Evolutionary conservation across 441 rosid genomes (phyloP), one percentile per base, ranked within the genome.

Genomic region (Macaranga tanarius): DNA sequence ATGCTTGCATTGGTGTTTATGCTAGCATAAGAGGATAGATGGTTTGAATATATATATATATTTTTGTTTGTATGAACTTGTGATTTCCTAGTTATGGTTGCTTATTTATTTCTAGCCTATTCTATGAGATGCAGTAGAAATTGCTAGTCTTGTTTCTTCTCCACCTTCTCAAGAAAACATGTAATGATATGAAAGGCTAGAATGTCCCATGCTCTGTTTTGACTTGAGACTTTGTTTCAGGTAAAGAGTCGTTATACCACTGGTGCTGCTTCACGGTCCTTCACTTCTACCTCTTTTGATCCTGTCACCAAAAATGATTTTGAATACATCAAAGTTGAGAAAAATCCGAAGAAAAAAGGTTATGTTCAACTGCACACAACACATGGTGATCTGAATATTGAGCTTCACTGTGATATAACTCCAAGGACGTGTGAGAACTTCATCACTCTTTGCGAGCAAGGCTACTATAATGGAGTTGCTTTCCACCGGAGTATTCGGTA

Each of bases 261-360:
- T 12, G 96, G 98, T 71, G 97, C 99, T 80, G 96, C 98, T 58
- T 91, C 99, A 57, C 85, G 98, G 75, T 95, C 98, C 72, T 95
- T 92, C 79, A 95, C 99, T 74, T 95, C 97, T 76, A 90, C 93
- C 48, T 83, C 93, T 25, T 95, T 84, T 86, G 92, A 89, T 73
- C 98, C 99, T 57, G 95, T 95, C 42, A 92, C 99, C 9, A 73
- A 84, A 78, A 95, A 95, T 80, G 96, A 95, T 12, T 95, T 79
- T 66, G 98, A 95, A 75, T 84, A 90, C 60, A 51, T 92, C 72
- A 86, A 95, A 86, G 96, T 92, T 50, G 99, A 92, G 86, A 95
- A 89, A 80, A 95, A 86, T 83, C 95, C 98, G 7, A 91, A 80
- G 79, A 95, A 92, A 92, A 95, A 92, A 89, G 99, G 98, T 63